A percentile compares a stretch with the other conserved stretches of the same genome.
phyloP scores from a whole-genome alignment of 129 eudicot species.

The Flaveria linearis region DNA sequence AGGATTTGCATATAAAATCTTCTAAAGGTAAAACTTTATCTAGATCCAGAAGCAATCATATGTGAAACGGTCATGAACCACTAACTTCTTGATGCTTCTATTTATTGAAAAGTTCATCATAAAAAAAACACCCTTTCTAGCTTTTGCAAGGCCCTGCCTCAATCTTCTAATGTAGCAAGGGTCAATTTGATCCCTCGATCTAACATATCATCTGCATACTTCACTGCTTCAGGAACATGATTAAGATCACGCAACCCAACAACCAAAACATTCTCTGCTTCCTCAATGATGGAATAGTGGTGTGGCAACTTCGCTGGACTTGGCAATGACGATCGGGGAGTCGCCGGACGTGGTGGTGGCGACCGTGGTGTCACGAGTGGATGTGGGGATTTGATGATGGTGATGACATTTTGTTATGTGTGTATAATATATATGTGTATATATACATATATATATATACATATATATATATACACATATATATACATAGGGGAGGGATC shows the following conservation, averaged over 20 bases:
- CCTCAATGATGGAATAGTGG: conserved; percentile 37
- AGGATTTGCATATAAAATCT: conserved; percentile 3
- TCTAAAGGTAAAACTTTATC: conserved; percentile 1
- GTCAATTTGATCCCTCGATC: conserved; percentile 65
- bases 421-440: no score
- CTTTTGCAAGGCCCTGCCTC: conserved; percentile 61
- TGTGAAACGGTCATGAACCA: conserved; percentile 11
- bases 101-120: conserved; percentile 64
- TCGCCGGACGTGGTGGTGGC: no score
- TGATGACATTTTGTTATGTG: no score
- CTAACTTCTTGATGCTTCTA: conserved; percentile 54
- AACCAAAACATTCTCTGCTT: conserved; percentile 69
- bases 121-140: conserved; percentile 48
- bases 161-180: conserved; percentile 52
- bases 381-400: no score
- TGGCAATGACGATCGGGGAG: no score
- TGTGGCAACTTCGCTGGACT: no score
- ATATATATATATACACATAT: no score
- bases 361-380: no score
- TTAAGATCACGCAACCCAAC: conserved; percentile 60
- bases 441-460: no score
- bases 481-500: no score
- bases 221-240: conserved; percentile 76
- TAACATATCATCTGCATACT: conserved; percentile 81
- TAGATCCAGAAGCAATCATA: conserved; percentile 1